Percentiles rank a stretch among this genome's conserved stretches.
Conservation (phyloP, 306 rosid species). For the Gastrolobium bilobum region DNA sequence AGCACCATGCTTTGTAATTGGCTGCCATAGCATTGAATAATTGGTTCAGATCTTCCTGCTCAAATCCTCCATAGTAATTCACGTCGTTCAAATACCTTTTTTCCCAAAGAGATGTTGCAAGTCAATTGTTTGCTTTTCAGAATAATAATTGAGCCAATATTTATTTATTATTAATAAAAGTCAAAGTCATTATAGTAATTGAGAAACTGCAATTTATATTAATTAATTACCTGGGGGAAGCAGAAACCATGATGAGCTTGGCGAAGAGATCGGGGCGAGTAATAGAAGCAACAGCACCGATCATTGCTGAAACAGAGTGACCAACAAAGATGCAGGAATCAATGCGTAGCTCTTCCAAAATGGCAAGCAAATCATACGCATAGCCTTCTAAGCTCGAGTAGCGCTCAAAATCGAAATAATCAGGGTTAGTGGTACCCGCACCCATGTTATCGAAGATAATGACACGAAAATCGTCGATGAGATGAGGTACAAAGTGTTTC, state of each 20-base stretch:
- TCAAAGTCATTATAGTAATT: neutral
- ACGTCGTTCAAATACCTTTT: slow-evolving; percentile 77
- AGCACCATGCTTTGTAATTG: slow-evolving; percentile 91
- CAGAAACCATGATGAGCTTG: slow-evolving; percentile 69
- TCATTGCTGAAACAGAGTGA: slow-evolving; percentile 88
- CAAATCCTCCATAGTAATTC: slow-evolving; percentile 87
- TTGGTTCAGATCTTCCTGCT: slow-evolving; percentile 76
- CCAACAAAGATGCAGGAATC: slow-evolving; percentile 76
- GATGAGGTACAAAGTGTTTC: slow-evolving; percentile 79
- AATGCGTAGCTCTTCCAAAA: slow-evolving; percentile 65
- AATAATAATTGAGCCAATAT: neutral
- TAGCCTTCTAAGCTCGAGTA: slow-evolving; percentile 75
- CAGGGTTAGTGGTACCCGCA: slow-evolving; percentile 88
- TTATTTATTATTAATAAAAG: neutral
- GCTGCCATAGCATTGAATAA: slow-evolving; percentile 72
- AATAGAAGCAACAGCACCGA: slow-evolving; percentile 75
- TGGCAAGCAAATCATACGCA: slow-evolving; percentile 75
- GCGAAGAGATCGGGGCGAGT: slow-evolving; percentile 76
- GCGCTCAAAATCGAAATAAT: slow-evolving; percentile 80
- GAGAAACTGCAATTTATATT: neutral
- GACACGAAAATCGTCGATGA: slow-evolving; percentile 65
- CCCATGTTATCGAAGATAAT: slow-evolving; percentile 85
- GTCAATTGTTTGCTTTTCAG: neutral
- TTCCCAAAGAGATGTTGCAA: neutral
- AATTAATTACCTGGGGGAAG: slow-evolving; percentile 70